Conservation (phyloP, 257 asterid genomes). For the Nyctanthes arbortristis region DNA sequence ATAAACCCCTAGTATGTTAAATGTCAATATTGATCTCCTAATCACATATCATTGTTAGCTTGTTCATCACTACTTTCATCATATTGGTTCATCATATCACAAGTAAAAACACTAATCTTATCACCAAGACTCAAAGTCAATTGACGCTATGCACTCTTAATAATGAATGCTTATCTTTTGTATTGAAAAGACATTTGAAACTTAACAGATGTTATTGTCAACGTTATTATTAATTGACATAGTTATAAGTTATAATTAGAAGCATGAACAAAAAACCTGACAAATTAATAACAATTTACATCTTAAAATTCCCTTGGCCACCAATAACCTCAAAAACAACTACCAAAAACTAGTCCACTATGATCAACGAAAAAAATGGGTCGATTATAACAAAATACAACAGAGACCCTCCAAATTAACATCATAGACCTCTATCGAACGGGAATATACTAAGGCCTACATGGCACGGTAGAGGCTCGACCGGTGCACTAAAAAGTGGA, state of each 20-base stretch:
- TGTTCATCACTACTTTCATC: no score
- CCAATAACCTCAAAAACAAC: conserved; percentile 1
- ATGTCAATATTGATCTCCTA: no score
- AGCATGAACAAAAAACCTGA: not conserved
- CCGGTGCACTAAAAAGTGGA: not conserved
- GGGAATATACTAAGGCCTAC: not conserved
- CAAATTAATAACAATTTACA: not conserved
- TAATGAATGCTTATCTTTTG: no score
- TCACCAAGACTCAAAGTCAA: no score
- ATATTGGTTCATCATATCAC: no score
- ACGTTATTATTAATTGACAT: not conserved
- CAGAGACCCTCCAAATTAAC: not conserved
- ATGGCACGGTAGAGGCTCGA: not conserved
- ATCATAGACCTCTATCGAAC: not conserved
- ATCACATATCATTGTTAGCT: no score
- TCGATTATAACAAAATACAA: conserved; percentile 4
- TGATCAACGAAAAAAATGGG: not conserved
- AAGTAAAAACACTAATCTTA: no score
- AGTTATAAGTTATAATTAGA: not conserved
- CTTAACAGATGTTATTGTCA: not conserved
- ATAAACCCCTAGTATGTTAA: no score
- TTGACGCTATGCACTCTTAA: no score
- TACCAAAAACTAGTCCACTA: conserved; percentile 4
- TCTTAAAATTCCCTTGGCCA: not conserved
- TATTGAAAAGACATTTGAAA: no score